Evolutionary conservation across 1,139 yeast genomes (phyloP), one percentile per base, ranked within the genome.

Genomic region (Yamadazyma pseudoaaseri): DNA sequence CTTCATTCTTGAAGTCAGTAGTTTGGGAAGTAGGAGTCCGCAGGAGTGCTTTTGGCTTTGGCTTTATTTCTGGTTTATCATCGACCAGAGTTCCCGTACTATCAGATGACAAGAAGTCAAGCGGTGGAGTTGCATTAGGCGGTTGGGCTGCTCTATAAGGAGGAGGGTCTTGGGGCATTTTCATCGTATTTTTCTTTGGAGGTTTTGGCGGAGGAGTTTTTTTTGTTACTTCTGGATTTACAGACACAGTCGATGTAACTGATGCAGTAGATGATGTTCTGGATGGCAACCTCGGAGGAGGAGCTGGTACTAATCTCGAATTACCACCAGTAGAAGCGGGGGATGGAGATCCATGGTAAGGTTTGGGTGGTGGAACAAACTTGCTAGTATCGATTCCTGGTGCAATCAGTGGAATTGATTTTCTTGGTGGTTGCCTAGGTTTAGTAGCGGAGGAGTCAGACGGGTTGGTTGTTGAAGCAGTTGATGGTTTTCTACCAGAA

Each of bases 151-250:
- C 51, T 15, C 51, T 29, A 30, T 60, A 57, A 5, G 61, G 52
- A n/a, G 65, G 63, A 10, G 62, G 62, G 9, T 47, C 38, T 25
- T 22, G 28, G 2, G 48, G 50, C 35, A 44, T 47, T 16, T 27
- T 21, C 1, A 45, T n/a, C n/a, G 41, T 34, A 9, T 48, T 52
- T 35, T 62, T 62, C 43, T 61, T 69, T 3, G 48, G 39, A 1
- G 73, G 73, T 29, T 65, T 67, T 15, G 70, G 71, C 3, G 71
- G 71, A 8, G 71, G 66, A 2, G 50, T 48, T 37, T 60, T 63
- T 39, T 52, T 56, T 7, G 31, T 14, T 9, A 22, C 14, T 8
- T 31, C n/a, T 10, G 27, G 23, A 12, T 35, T 16, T 6, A 34
- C 12, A n/a, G 15, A 9, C 16, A 25, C 26, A n/a, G n/a, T n/a